phyloP scores from a whole-genome alignment of 306 rosid species.

The Cyclanthera cordifolia region DNA sequence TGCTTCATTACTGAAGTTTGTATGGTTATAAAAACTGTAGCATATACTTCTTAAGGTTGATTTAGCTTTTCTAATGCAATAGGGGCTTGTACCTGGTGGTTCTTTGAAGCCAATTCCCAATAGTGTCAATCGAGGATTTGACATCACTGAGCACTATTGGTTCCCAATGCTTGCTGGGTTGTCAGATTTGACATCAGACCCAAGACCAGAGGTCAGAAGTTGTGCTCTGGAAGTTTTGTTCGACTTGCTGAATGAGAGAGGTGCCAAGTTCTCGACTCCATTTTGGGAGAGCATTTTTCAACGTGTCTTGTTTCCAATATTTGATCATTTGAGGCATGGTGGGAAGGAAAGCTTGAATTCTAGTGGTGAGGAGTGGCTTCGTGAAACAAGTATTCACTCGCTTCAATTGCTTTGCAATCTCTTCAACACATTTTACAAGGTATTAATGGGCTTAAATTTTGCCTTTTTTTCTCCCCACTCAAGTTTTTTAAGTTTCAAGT shows the following conservation, averaged over 20 bases:
- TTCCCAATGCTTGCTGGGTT: slow-evolving; percentile 99
- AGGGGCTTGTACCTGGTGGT: slow-evolving; percentile 97
- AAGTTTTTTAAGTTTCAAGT: background rate
- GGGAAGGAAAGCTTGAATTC: slow-evolving; percentile 66
- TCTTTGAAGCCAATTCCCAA: slow-evolving; percentile 72
- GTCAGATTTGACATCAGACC: slow-evolving; percentile 91
- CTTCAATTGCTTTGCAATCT: slow-evolving; percentile 98
- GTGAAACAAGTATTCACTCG: slow-evolving; percentile 90
- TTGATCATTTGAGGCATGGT: slow-evolving; percentile 92
- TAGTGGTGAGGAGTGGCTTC: slow-evolving; percentile 71
- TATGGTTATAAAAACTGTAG: background rate
- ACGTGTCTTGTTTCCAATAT: slow-evolving; percentile 94
- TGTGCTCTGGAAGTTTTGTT: slow-evolving; percentile 96
- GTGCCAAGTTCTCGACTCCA: slow-evolving; percentile 71
- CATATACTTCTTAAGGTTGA: background rate
- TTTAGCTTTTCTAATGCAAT: slow-evolving; percentile 7
- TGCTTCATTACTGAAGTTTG: background rate
- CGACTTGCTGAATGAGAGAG: slow-evolving; percentile 95
- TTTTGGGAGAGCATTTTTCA: slow-evolving; percentile 99
- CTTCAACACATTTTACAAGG: slow-evolving; percentile 96
- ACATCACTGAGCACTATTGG: slow-evolving; percentile 96
- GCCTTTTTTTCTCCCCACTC: background rate
- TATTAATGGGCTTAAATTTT: slow-evolving; percentile 19
- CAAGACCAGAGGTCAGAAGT: slow-evolving; percentile 92
- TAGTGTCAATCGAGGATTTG: slow-evolving; percentile 41